Conservation (phyloP, 2,329 filamentous ascomycete genomes). For the Paecilomyces formosus region DNA sequence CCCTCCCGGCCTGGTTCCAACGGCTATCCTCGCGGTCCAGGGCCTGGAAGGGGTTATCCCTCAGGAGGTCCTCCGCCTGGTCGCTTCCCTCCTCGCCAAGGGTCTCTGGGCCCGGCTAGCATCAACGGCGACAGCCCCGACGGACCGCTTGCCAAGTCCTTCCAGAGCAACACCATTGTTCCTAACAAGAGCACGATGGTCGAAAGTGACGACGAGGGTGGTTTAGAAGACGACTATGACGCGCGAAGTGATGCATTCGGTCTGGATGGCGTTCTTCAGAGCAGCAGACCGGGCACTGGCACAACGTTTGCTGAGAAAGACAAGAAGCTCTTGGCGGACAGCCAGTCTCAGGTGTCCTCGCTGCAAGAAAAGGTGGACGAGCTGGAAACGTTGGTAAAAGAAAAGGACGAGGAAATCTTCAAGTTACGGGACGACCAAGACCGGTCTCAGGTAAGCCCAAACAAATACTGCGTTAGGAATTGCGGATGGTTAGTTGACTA, state of each 20-base stretch:
- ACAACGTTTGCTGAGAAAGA: slow-evolving; percentile 51
- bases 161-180: slow-evolving; percentile 92
- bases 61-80: slow-evolving; percentile 28
- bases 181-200: slow-evolving; percentile 98
- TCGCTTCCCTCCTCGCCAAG: slow-evolving; percentile 31
- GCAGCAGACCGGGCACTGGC: slow-evolving; percentile 38
- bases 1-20: background rate
- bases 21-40: slow-evolving; percentile 24
- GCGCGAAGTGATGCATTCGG: slow-evolving; percentile 59
- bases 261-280: slow-evolving; percentile 43
- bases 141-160: slow-evolving; percentile 76
- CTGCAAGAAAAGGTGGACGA: slow-evolving; percentile 65
- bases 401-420: slow-evolving; percentile 64
- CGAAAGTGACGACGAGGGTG: slow-evolving; percentile 78
- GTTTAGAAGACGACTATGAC: slow-evolving; percentile 48
- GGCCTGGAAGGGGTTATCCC: slow-evolving; percentile 24
- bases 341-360: slow-evolving; percentile 67
- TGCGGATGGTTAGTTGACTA: slow-evolving; percentile 3
- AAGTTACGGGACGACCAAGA: slow-evolving; percentile 53
- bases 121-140: slow-evolving; percentile 59
- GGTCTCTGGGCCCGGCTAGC: slow-evolving; percentile 37
- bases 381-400: slow-evolving; percentile 61
- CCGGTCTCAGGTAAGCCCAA: slow-evolving; percentile 34
- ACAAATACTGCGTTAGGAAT: background rate
- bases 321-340: slow-evolving; percentile 68